Base-by-base conservation (phyloP, 2,329 filamentous ascomycete species). In the Samsoniella hepiali region DNA sequence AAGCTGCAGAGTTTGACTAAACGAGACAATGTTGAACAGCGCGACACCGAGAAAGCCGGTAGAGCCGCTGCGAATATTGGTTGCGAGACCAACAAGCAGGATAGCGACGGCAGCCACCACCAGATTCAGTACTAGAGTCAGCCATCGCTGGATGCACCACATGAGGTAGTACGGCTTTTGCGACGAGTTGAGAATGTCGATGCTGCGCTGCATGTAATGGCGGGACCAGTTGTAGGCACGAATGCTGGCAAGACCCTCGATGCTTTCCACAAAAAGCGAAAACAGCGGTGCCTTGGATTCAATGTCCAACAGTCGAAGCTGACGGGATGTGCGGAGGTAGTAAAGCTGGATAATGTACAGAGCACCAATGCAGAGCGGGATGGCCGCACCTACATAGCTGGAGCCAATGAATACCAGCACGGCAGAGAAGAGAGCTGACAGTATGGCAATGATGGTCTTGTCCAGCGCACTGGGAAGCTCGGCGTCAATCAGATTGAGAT, bases 71-170 rank as follows among this genome's bases (percentile, higher is more conserved):
- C 64, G 65, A 5, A 82, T 69, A 42, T 66, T 62, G 2, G 82
- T 77, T 0, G 80, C 78, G 1, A 84, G 69, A 1, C 63, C 72
- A 9, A 84, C 78, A 2, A 84, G 67, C 1, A 82, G 67, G 0
- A 79, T 74, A 0, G 80, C 81, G 40, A 84, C 73, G 1, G 69
- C 76, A 0, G 80, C 77, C 0, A 82, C 78, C 3, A 70, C 51
- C 2, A 84, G 68, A 63, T 83, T 80, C 15, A 84, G 67, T 0
- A 81, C 79, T 1, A 84, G 68, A 0, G 73, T 78, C 1, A 84
- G 71, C 81, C 81, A 84, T 29, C 78, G 72, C 65, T 84, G 82
- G 15, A 83, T 78, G 34, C 77, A 76, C 63, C 75, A 79, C 13
- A 83, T 73, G 7, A 82, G 71, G 64, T 84, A 74, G 22, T 68